Base-by-base conservation (phyloP, 495 filamentous ascomycete species). In the Daldinia decipiens region DNA sequence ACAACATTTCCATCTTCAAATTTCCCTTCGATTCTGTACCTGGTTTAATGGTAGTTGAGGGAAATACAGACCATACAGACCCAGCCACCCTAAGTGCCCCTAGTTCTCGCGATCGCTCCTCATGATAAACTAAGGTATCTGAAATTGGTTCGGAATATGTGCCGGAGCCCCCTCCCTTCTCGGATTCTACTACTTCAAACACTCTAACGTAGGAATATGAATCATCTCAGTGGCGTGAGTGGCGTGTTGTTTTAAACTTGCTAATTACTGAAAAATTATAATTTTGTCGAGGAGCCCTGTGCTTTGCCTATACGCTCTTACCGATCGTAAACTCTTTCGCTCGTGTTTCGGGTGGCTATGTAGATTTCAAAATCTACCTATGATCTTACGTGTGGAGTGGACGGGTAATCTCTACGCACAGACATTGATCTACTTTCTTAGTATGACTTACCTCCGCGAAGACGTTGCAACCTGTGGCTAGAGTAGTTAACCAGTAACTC, bases 361-460 rank as follows among this genome's bases (percentile, higher is more conserved):
- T 15, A 15, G n/a, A 47, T 24, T 36, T 36, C 12, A 11, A 36
- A 36, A 36, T 36, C 34, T 36, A 36, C 34, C 3, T 36, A 36
- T 36, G 43, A 47, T 47, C 43, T 19, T 47, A 47, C 17, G 8
- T 47, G 43, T 47, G 43, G 43, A 24, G 43, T 11, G 11, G 43
- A 47, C 17, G 43, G 17, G 43, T 24, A 47, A 47, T 24, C 29
- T 32, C 17, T 40, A 56, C 56, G 61, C 67, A 70, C 67, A 70
- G 67, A 70, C 61, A 38, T 50, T 57, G 61, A 65, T 65, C 62
- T 70, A 27, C 50, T 17, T 45, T 15, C 15, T 39, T 29, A 45
- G 15, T 43, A 69, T n/a, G 47, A 9, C 38, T 3, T 4, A 47
- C 43, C 40, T 45, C 40, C 8, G 17, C 17, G 40, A 45, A 21